phyloP scores from a whole-genome alignment of 2,329 filamentous ascomycete genomes.

The Aureobasidium melanogenum region DNA sequence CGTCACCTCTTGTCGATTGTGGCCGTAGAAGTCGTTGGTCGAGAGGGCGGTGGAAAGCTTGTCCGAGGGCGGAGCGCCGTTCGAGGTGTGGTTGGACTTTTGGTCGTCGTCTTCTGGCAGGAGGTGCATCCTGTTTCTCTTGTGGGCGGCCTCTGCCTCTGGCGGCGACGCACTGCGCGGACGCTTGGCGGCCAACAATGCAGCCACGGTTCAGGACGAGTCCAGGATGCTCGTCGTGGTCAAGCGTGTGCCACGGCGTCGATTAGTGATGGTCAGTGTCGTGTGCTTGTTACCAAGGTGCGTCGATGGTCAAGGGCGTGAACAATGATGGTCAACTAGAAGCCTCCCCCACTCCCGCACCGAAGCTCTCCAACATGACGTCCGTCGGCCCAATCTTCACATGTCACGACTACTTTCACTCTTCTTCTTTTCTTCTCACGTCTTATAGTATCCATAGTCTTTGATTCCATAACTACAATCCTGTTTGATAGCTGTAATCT shows the following conservation, averaged over 20 bases:
- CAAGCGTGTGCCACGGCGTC: not conserved
- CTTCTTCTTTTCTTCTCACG: not conserved
- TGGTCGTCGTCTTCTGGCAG: not conserved
- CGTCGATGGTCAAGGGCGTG: no score
- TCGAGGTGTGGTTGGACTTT: not conserved
- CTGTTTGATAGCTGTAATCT: not conserved
- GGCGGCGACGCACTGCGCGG: conserved; percentile 12
- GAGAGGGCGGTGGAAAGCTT: conserved; percentile 14
- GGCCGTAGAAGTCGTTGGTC: conserved; percentile 57
- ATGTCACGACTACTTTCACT: not conserved
- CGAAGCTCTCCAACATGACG: not conserved
- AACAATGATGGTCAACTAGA: not conserved
- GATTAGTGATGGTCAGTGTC: not conserved
- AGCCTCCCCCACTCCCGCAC: not conserved
- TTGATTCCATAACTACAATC: not conserved
- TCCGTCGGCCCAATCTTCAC: not conserved
- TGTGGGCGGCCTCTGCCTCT: not conserved
- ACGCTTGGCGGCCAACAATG: conserved; percentile 7
- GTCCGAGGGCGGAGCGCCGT: not conserved
- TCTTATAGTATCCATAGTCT: not conserved
- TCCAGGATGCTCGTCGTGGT: not conserved
- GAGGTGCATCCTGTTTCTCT: conserved; percentile 10
- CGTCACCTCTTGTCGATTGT: conserved; percentile 87
- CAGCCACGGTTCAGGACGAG: conserved; percentile 1
- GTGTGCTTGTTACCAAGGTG: not conserved